These are phyloP conservation scores for Monascus purpureus DNA, from an alignment of 495 filamentous ascomycete species.

Conservation along the genomic window DNA sequence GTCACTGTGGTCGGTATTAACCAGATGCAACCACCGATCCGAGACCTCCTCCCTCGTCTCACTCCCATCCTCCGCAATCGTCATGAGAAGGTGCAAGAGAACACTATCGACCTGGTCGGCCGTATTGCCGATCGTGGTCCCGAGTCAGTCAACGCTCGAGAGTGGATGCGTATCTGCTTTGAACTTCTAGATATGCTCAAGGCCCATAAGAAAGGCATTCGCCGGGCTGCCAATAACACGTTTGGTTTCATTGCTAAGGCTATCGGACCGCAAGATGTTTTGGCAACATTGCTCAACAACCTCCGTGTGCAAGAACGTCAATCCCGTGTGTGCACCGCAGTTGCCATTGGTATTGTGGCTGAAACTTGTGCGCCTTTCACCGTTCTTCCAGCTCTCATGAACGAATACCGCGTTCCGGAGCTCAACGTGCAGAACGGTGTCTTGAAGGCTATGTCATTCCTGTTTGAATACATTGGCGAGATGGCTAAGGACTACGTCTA, in stretches of 20 bases:
- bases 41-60: slow-evolving; percentile 86
- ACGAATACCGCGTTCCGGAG: slow-evolving; percentile 97
- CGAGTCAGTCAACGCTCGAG: slow-evolving; percentile 87
- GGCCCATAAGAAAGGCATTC: slow-evolving; percentile 98
- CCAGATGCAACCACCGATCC: slow-evolving; percentile 98
- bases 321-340: slow-evolving; percentile 93
- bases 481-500: slow-evolving; percentile 99
- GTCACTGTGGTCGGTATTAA: slow-evolving; percentile 97
- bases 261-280: slow-evolving; percentile 94
- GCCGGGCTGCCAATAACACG: slow-evolving; percentile 97
- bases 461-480: slow-evolving; percentile 98
- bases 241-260: slow-evolving; percentile 99
- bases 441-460: slow-evolving; percentile 89
- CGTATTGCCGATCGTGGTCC: slow-evolving; percentile 96
- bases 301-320: slow-evolving; percentile 95
- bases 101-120: slow-evolving; percentile 97
- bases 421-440: slow-evolving; percentile 99
- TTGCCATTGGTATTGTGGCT: slow-evolving; percentile 98
- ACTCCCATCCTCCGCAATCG: slow-evolving; percentile 96
- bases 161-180: slow-evolving; percentile 99
- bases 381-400: slow-evolving; percentile 97
- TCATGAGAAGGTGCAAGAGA: slow-evolving; percentile 99
- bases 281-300: slow-evolving; percentile 93
- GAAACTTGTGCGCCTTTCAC: slow-evolving; percentile 99
- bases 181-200: slow-evolving; percentile 99